Evolutionary conservation across 148 eudicot species (phyloP), one percentile per base, ranked within the genome.

Genomic region (Vaccinium vitisidaea): DNA sequence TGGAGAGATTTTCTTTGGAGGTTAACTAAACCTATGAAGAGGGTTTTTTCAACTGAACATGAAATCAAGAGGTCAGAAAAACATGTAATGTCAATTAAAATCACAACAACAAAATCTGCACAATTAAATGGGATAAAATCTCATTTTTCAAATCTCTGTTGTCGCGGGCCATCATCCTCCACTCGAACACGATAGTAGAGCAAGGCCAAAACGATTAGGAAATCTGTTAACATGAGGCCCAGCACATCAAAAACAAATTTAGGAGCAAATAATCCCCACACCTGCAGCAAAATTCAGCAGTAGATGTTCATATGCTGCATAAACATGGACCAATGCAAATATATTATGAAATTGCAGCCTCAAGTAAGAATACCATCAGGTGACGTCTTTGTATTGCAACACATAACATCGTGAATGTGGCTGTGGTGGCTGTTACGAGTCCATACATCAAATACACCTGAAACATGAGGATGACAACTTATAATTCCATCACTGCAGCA

Each of bases 181-280:
- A 49, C 82, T 23, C 86, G 82, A 84, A 91, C 88, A 80, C 90
- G 67, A 81, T 94, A 95, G 89, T 92, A 93, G 18, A 97, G 87
- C 8, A 94, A 86, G 32, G 96, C 93, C 83, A 91, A 80, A 82
- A 92, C 88, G 71, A 95, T 88, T 7, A 93, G 85, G 69, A 90
- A 84, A 79, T 95, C 98, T 0, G 98, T 89, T 39, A 97, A 88
- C 87, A 93, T 63, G 81, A 97, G 99, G 49, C 96, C 98, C 74
- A 92, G 91, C 69, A 88, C 96, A 84, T 97, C 99, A 70, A 97
- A 97, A 63, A 97, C 98, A 82, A 92, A 97, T 85, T 97, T 97
- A 27, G 98, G 99, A 65, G 99, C 96, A 89, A 97, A 97, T 81
- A 97, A 89, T 48, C 99, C 99, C 99, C 99, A 97, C 5, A 97